phyloP scores from a whole-genome alignment of 2,329 filamentous ascomycete genomes.

The Pseudomassariella vexata region DNA sequence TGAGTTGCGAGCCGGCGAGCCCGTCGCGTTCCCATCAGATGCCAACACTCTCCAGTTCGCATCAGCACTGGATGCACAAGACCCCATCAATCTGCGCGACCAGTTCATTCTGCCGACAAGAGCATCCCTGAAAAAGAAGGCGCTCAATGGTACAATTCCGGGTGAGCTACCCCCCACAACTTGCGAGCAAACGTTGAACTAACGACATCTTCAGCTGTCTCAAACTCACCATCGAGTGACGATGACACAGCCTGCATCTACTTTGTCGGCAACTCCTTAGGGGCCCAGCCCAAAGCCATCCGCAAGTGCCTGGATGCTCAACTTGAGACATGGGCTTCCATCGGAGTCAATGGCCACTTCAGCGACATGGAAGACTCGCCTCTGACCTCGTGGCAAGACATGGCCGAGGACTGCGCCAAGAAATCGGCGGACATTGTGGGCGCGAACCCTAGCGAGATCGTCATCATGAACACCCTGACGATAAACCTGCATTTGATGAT shows the following conservation, averaged over 20 bases:
- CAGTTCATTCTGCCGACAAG: conserved; percentile 77
- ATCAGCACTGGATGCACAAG: conserved; percentile 49
- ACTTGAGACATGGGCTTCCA: conserved; percentile 74
- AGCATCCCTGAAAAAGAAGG: conserved; percentile 61
- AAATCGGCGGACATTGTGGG: conserved; percentile 72
- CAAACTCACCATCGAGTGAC: conserved; percentile 5
- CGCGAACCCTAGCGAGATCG: conserved; percentile 66
- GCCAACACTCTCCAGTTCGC: conserved; percentile 44
- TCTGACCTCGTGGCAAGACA: conserved; percentile 68
- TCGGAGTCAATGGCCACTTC: conserved; percentile 84
- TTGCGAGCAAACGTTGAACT: background rate
- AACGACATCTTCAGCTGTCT: background rate
- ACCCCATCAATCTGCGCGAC: conserved; percentile 57
- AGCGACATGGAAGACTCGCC: conserved; percentile 60
- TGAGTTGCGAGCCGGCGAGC: conserved; percentile 33
- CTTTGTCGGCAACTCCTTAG: conserved; percentile 85
- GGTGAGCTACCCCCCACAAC: conserved; percentile 21
- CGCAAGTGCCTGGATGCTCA: conserved; percentile 83
- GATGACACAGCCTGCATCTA: conserved; percentile 49
- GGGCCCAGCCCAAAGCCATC: conserved; percentile 77
- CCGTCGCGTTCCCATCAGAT: conserved; percentile 39
- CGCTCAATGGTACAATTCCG: conserved; percentile 40
- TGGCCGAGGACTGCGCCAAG: conserved; percentile 68
- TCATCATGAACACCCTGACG: conserved; percentile 83
- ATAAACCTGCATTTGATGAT: conserved; percentile 76